Evolutionary conservation across 2,329 filamentous ascomycete species (phyloP).

Genomic region (Ophiosphaerella herpotricha): DNA sequence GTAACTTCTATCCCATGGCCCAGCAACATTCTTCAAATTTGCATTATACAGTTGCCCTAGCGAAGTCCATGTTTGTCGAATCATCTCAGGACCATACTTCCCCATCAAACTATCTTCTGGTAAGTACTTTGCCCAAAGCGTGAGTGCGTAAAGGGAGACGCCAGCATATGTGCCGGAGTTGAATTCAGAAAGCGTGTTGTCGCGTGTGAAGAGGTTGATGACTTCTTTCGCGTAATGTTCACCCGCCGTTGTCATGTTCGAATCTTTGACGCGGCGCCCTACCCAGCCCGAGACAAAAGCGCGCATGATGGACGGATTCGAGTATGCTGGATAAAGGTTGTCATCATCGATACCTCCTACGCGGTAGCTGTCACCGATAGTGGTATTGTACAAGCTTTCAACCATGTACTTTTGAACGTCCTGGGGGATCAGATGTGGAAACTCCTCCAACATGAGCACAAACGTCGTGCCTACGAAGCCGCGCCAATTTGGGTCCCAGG

Average conservation of each 20-base stretch:
- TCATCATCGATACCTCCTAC: slow-evolving; percentile 64
- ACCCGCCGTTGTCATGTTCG: slow-evolving; percentile 63
- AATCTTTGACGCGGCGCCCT: slow-evolving; percentile 57
- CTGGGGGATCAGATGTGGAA: slow-evolving; percentile 52
- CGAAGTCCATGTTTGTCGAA: slow-evolving; percentile 58
- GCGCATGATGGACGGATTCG: slow-evolving; percentile 66
- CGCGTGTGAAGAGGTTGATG: slow-evolving; percentile 60
- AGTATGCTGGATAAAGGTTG: slow-evolving; percentile 66
- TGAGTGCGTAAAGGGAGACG: slow-evolving; percentile 63
- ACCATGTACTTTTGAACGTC: slow-evolving; percentile 53
- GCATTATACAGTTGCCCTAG: slow-evolving; percentile 62
- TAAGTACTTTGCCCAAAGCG: slow-evolving; percentile 65
- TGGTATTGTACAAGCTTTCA: slow-evolving; percentile 59
- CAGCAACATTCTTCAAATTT: slow-evolving; percentile 64
- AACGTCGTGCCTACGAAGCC: slow-evolving; percentile 66
- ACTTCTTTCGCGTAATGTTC: slow-evolving; percentile 62
- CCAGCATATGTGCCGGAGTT: slow-evolving; percentile 68
- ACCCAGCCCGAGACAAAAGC: slow-evolving; percentile 65
- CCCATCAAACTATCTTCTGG: slow-evolving; percentile 59
- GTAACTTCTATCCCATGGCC: slow-evolving; percentile 67
- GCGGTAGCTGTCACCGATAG: slow-evolving; percentile 64
- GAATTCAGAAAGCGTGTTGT: slow-evolving; percentile 65
- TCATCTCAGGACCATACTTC: slow-evolving; percentile 57
- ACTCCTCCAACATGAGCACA: slow-evolving; percentile 64
- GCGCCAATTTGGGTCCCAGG: slow-evolving; percentile 69